Conservation (phyloP, 73 alveolate species). For the Paramecium primaurelia region DNA sequence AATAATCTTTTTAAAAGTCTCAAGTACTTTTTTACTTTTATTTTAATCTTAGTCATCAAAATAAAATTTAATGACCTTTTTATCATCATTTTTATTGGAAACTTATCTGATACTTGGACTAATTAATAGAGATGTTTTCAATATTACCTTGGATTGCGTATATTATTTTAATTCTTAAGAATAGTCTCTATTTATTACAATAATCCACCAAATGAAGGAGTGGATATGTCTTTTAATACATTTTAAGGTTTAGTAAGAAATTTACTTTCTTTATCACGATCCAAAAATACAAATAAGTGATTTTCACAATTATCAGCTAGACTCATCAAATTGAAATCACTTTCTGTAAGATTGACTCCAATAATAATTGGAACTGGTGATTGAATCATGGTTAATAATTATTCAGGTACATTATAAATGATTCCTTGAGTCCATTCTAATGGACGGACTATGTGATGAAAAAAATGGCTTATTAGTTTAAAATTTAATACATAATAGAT, state of each 20-base stretch:
- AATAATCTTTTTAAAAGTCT: constrained; percentile 14
- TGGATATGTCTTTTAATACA: not conserved
- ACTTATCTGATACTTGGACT: not conserved
- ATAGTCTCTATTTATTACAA: not conserved
- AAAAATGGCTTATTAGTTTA: constrained; percentile 18
- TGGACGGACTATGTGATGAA: constrained; percentile 43
- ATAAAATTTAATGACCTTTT: not conserved
- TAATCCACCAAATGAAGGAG: constrained; percentile 1
- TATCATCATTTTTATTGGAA: not conserved
- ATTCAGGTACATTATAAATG: constrained; percentile 51
- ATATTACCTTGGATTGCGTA: constrained; percentile 41
- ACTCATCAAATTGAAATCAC: not conserved
- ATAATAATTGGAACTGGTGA: constrained; percentile 59
- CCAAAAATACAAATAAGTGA: constrained; percentile 32
- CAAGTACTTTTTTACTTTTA: constrained; percentile 36
- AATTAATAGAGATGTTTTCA: not conserved
- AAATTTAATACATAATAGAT: not conserved
- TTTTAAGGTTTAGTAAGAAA: not conserved
- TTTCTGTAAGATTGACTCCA: constrained; percentile 41
- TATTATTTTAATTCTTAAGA: not conserved
- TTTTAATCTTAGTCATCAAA: constrained; percentile 32
- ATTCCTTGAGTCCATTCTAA: constrained; percentile 50
- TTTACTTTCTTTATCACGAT: constrained; percentile 19
- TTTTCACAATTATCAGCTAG: not conserved
- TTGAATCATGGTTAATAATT: constrained; percentile 28